Evolutionary conservation across 2,329 filamentous ascomycete genomes (phyloP), one percentile per base, ranked within the genome.

Genomic region (Xylariaceae sp.): DNA sequence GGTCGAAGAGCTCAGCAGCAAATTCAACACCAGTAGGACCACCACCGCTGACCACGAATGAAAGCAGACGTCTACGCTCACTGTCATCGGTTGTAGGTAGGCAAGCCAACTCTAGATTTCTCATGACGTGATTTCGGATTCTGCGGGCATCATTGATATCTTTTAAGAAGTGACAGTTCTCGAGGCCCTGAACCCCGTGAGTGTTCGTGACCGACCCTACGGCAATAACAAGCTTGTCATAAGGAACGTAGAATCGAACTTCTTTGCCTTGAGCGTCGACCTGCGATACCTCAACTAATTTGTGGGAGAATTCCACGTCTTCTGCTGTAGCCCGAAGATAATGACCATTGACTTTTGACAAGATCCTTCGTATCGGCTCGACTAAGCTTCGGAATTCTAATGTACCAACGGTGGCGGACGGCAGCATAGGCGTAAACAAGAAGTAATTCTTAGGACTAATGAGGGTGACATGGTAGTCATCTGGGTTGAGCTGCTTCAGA

Each of bases 11-110:
- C 70, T 99, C 94, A 5, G 94, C 94, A 1, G 95, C 95, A 66
- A 99, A 99, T 71, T 99, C 94, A 29, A 99, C 94, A 56, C 94
- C 94, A 0, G 94, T 99, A 3, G 94, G 94, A 0, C 94, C 94
- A 64, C 94, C 94, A 48, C 94, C 94, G 68, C 91, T 93, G 52
- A 99, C 78, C n/a, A 97, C 94, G 67, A 99, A 99, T 0, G 94
- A 97, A 4, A 99, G 80, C 13, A 99, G 78, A 32, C 93, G 85
- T 68, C 82, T 87, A 59, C 94, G 86, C 73, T 99, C 94, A 36
- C 92, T 87, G 65, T 99, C 93, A 0, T 83, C 76, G 0, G 92
- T 97, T 0, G 92, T 97, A 0, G 95, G 95, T n/a, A 99, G 76
- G 67, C 91, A 96, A 18, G 94, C 92, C 29, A 87, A 77, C 71